Conservation (phyloP, 176 grass and related monocot genomes). For the Phyllostachys edulis region DNA sequence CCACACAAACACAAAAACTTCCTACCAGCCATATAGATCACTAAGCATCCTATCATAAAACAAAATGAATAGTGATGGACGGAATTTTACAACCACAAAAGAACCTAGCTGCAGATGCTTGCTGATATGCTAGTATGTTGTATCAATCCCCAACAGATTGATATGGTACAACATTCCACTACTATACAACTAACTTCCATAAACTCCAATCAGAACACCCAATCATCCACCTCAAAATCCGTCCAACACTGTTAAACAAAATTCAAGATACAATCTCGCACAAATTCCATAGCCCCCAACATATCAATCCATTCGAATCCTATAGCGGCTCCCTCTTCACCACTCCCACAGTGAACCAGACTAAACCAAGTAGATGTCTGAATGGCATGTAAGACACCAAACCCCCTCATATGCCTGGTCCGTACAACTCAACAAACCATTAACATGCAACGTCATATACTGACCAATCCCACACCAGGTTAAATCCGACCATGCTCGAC, state of each 20-base stretch:
- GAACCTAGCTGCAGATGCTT: background rate
- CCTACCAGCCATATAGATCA: background rate
- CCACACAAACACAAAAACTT: background rate
- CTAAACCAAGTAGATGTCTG: background rate
- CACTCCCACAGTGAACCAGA: background rate
- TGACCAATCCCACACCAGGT: background rate
- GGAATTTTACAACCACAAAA: background rate
- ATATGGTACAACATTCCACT: background rate
- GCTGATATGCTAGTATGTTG: background rate
- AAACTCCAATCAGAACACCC: background rate
- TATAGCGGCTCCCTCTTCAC: background rate
- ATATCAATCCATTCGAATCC: background rate
- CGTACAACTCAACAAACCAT: background rate
- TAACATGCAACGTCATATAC: background rate
- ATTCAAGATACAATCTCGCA: background rate
- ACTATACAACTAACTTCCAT: background rate
- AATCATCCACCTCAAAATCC: background rate
- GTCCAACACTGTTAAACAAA: background rate
- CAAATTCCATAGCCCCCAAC: background rate
- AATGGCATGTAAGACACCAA: background rate
- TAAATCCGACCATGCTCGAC: background rate
- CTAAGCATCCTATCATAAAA: constrained; percentile 7
- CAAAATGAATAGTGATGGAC: background rate
- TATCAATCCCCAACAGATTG: background rate
- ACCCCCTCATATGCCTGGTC: background rate